Evolutionary conservation across 331 rosid species (phyloP).

Genomic region (Quercus tomentella): DNA sequence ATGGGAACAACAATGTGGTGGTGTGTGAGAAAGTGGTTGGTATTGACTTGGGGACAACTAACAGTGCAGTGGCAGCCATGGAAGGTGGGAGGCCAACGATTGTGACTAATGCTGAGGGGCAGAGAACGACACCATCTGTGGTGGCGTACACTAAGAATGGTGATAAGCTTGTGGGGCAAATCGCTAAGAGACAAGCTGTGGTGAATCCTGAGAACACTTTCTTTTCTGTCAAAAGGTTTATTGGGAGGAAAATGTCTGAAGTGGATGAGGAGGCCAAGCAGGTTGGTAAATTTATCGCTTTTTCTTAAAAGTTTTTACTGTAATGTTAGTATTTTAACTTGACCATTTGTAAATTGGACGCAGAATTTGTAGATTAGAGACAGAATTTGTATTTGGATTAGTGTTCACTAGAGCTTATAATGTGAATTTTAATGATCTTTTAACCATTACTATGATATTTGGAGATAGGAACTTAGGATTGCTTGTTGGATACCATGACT

Average conservation of each 20-base stretch:
- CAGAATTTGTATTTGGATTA: too few relatives aligned
- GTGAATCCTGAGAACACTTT: slow-evolving; percentile 61
- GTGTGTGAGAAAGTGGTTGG: slow-evolving; percentile 71
- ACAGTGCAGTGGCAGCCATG: slow-evolving; percentile 51
- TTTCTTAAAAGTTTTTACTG: too few relatives aligned
- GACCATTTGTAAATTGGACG: too few relatives aligned
- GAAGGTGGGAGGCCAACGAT: slow-evolving; percentile 57
- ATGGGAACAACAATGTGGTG: slow-evolving; percentile 24
- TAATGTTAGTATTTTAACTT: too few relatives aligned
- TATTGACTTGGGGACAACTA: slow-evolving; percentile 62
- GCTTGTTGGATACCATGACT: too few relatives aligned
- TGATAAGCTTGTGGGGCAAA: slow-evolving; percentile 54
- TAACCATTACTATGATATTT: too few relatives aligned
- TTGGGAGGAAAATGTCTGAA: slow-evolving; percentile 60
- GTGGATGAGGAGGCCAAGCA: slow-evolving; percentile 64
- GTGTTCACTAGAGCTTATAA: too few relatives aligned
- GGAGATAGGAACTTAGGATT: too few relatives aligned
- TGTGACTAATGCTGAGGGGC: slow-evolving; percentile 65
- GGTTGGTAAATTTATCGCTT: neutral
- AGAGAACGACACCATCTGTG: slow-evolving; percentile 61
- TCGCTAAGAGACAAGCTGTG: slow-evolving; percentile 67
- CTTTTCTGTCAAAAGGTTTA: slow-evolving; percentile 61
- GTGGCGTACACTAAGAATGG: slow-evolving; percentile 61
- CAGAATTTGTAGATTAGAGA: too few relatives aligned
- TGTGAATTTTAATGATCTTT: too few relatives aligned